Conservation (phyloP, 108 stramenopile species). For the Stephanodiscus triporus region DNA sequence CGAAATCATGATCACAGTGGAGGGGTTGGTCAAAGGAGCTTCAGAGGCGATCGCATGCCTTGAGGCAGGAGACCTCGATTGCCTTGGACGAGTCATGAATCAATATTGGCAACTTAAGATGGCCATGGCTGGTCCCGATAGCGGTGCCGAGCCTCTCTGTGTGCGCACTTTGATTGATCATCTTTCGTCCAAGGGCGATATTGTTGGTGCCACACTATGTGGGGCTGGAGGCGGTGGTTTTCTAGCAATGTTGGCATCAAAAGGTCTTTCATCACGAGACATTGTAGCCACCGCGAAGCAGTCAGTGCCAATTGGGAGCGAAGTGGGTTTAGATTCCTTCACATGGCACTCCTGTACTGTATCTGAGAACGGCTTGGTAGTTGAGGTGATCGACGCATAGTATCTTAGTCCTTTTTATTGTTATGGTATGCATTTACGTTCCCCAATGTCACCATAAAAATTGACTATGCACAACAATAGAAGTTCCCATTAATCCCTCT, state of each 20-base stretch:
- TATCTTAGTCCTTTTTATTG: neutral
- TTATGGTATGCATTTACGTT: neutral
- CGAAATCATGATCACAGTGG: slow-evolving; percentile 65
- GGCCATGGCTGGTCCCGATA: slow-evolving; percentile 77
- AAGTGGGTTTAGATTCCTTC: slow-evolving; percentile 23
- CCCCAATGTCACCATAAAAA: no score
- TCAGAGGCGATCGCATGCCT: slow-evolving; percentile 52
- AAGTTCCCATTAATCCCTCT: no score
- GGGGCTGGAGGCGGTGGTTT: slow-evolving; percentile 88
- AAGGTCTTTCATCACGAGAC: slow-evolving; percentile 29
- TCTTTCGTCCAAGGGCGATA: slow-evolving; percentile 37
- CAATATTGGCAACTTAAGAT: slow-evolving; percentile 82
- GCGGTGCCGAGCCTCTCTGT: slow-evolving; percentile 65
- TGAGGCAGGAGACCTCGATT: slow-evolving; percentile 52
- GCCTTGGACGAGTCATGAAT: slow-evolving; percentile 57
- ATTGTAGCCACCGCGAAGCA: slow-evolving; percentile 24
- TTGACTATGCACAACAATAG: no score
- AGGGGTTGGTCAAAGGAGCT: slow-evolving; percentile 65
- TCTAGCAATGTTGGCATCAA: slow-evolving; percentile 51
- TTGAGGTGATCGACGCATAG: slow-evolving; percentile 18
- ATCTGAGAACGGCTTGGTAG: slow-evolving; percentile 46
- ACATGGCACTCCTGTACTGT: slow-evolving; percentile 57
- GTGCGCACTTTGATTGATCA: slow-evolving; percentile 44
- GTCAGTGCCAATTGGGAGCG: no score
- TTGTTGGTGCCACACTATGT: slow-evolving; percentile 65